These are phyloP conservation scores for Eucalyptus regnans DNA, from an alignment of 345 rosid genomes.

Conservation along the genomic window DNA sequence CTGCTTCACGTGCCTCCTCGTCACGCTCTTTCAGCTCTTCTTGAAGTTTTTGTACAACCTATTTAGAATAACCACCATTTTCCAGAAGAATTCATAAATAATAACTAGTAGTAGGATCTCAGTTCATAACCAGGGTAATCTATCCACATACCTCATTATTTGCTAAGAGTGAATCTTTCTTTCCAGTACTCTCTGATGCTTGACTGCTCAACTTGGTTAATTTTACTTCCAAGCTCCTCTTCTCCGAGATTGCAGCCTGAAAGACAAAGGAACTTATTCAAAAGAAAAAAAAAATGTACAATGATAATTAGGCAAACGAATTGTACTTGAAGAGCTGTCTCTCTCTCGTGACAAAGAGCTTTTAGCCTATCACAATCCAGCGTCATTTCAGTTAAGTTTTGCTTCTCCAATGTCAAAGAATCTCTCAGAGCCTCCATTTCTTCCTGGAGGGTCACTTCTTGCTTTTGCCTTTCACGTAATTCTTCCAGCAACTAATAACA, in stretches of 20 bases:
- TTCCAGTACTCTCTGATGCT: constrained; percentile 23
- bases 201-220: constrained; percentile 33
- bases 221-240: constrained; percentile 44
- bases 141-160: constrained; percentile 40
- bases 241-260: constrained; percentile 54
- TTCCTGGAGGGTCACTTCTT: constrained; percentile 52
- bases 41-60: constrained; percentile 49
- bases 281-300: background rate
- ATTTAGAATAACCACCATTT: constrained; percentile 2
- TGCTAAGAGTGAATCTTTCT: constrained; percentile 21
- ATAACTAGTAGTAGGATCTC: background rate
- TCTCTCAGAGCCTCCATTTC: constrained; percentile 53
- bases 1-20: constrained; percentile 40
- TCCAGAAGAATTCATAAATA: background rate
- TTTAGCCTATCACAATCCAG: constrained; percentile 45
- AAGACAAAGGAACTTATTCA: background rate
- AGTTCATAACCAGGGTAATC: background rate
- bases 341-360: constrained; percentile 58
- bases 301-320: background rate
- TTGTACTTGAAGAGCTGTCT: constrained; percentile 46
- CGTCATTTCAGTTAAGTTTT: constrained; percentile 34
- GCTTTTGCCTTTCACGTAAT: constrained; percentile 49
- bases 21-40: constrained; percentile 51
- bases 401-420: constrained; percentile 53
- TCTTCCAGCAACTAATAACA: constrained; percentile 56